Conservation (phyloP, 768 basidiomycete genomes). For the Mycena indigotica region DNA sequence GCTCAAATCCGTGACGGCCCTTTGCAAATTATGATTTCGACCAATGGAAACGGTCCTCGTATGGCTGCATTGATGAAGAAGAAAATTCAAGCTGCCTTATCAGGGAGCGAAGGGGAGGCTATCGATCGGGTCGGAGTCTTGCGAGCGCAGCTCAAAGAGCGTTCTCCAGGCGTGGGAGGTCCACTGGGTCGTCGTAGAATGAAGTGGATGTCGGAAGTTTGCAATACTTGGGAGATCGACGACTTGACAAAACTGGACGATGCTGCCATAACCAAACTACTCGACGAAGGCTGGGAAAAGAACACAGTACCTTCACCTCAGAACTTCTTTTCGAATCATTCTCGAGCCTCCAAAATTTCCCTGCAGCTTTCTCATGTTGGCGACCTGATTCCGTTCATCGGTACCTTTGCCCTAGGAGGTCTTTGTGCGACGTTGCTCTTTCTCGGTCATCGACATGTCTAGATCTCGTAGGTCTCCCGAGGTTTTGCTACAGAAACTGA, state of each 20-base stretch:
- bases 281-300: conserved; percentile 88
- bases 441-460: conserved; percentile 33
- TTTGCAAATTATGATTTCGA: conserved; percentile 94
- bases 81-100: conserved; percentile 67
- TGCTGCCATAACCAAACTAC: conserved; percentile 57
- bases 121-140: conserved; percentile 80
- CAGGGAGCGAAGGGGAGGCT: conserved; percentile 71
- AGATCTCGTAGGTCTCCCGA: too few species aligned
- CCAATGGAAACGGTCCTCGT: conserved; percentile 90
- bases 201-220: conserved; percentile 89
- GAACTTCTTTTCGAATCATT: conserved; percentile 37
- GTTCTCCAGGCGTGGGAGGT: conserved; percentile 84
- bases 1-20: conserved; percentile 89
- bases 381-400: conserved; percentile 29
- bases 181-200: conserved; percentile 76
- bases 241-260: conserved; percentile 76
- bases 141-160: conserved; percentile 68
- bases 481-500: neutral
- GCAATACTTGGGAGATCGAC: conserved; percentile 83
- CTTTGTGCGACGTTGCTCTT: conserved; percentile 37
- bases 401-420: conserved; percentile 48
- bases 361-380: neutral
- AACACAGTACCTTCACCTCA: conserved; percentile 47
- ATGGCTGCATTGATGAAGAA: conserved; percentile 82
- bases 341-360: neutral